Evolutionary conservation across 805 yeast species (phyloP), one percentile per base, ranked within the genome.

Genomic region (Starmerella roubikii): DNA sequence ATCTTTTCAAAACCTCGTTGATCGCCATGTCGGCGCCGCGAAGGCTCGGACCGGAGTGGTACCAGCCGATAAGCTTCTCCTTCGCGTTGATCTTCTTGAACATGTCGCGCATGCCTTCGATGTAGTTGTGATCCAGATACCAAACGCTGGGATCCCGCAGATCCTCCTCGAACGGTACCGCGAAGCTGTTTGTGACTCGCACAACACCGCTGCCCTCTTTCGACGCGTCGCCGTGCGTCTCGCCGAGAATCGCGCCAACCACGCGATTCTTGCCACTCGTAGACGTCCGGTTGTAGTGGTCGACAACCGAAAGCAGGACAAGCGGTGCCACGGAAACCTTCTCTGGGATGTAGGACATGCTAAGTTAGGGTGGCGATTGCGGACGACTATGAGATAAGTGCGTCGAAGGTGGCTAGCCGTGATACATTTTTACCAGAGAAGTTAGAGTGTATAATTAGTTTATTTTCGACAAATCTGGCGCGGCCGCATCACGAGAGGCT

Each of bases 51-150:
- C 98, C 99, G 8, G 94, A 78, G 60, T 91, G 99, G 58, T 91
- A 91, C 99, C 99, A 91, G n/a, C 99, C 99, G 56, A 91, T 76
- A 34, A 91, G 68, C 57, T 76, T 82, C 60, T 91, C 99, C 62
- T 83, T 86, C 16, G 99, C 99, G 63, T 86, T 93, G 58, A 91
- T 86, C 60, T 93, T 91, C 58, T 82, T 84, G 64, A 85, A 88
- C 99, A 91, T 91, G 50, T 85, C 95, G 48, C 85, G 78, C 99
- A 91, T 91, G 39, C 81, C 74, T 56, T 88, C 97, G 43, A 91
- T 83, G 59, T 78, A 91, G 58, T 91, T 88, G 64, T 91, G 98
- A 58, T 91, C 98, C 53, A 91, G 65, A 56, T 91, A 91, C 97
- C 97, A 91, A 33, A 93, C 95, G 17, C 76, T 77, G 2, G 94